These are phyloP conservation scores for Ceratocystis eucalypticola DNA, from an alignment of 2,329 filamentous ascomycete genomes.

Conservation along the genomic window DNA sequence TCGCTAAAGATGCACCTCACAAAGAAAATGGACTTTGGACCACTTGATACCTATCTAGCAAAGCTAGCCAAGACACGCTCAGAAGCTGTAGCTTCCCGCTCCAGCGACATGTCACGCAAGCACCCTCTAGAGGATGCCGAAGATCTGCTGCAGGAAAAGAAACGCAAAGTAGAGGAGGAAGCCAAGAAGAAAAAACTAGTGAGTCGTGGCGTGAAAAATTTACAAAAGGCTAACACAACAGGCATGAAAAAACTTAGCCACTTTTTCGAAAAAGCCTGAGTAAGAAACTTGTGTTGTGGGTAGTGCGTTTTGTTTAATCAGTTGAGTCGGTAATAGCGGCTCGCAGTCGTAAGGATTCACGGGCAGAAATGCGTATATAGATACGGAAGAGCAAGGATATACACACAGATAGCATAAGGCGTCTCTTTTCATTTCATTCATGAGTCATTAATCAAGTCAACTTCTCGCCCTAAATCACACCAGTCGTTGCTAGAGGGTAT, in stretches of 20 bases:
- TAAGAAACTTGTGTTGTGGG: neutral
- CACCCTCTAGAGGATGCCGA: conserved; percentile 51
- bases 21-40: conserved; percentile 49
- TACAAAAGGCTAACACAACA: conserved; percentile 79
- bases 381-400: neutral
- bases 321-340: neutral
- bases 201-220: conserved; percentile 60
- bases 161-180: conserved; percentile 73
- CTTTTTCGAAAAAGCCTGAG: conserved; percentile 72
- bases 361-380: neutral
- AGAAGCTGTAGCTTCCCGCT: conserved; percentile 56
- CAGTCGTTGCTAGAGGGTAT: neutral
- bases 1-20: conserved; percentile 32
- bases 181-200: conserved; percentile 65
- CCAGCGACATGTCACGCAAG: conserved; percentile 59
- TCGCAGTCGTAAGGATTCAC: neutral
- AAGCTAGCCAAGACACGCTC: conserved; percentile 53
- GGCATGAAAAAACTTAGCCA: conserved; percentile 97
- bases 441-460: conserved; percentile 5
- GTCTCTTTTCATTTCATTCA: neutral
- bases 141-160: conserved; percentile 59
- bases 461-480: neutral
- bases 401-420: neutral
- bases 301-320: neutral
- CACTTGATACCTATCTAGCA: conserved; percentile 56